These are phyloP conservation scores for Penicillium sp. DNA, from an alignment of 2,329 filamentous ascomycete species.

Conservation along the genomic window DNA sequence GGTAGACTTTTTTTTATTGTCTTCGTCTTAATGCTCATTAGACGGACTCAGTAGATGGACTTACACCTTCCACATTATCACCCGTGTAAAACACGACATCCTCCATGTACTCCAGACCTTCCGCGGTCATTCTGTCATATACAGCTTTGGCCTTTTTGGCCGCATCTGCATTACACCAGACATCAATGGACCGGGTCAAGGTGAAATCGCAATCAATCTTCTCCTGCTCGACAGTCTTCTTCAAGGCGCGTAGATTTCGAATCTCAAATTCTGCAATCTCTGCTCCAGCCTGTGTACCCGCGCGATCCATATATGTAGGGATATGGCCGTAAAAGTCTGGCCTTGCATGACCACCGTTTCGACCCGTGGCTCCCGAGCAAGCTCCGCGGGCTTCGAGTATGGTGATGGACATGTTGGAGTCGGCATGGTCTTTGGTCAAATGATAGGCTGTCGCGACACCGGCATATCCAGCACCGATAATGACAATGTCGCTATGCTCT, in stretches of 20 bases:
- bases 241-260: conserved; percentile 38
- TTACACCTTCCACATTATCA: conserved; percentile 27
- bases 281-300: conserved; percentile 33
- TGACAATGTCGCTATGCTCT: conserved; percentile 38
- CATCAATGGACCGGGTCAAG: conserved; percentile 39
- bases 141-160: conserved; percentile 23
- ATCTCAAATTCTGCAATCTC: conserved; percentile 41
- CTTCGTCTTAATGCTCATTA: background rate
- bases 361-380: conserved; percentile 42
- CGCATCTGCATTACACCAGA: conserved; percentile 33
- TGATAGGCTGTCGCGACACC: conserved; percentile 44
- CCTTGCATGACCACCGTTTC: conserved; percentile 43
- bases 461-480: conserved; percentile 46
- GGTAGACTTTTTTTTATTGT: background rate
- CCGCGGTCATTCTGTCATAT: conserved; percentile 28
- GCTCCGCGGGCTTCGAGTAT: conserved; percentile 39
- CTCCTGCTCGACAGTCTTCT: conserved; percentile 37
- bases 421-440: conserved; percentile 25
- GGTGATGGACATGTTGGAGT: conserved; percentile 25
- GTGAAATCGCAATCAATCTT: conserved; percentile 43
- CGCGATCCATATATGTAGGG: conserved; percentile 30
- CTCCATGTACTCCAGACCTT: conserved; percentile 26
- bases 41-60: background rate
- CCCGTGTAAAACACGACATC: conserved; percentile 26
- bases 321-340: conserved; percentile 42